Percentiles rank a stretch among this genome's conserved stretches.
phyloP scores from a whole-genome alignment of 331 rosid genomes.

The Rosa hybrid region DNA sequence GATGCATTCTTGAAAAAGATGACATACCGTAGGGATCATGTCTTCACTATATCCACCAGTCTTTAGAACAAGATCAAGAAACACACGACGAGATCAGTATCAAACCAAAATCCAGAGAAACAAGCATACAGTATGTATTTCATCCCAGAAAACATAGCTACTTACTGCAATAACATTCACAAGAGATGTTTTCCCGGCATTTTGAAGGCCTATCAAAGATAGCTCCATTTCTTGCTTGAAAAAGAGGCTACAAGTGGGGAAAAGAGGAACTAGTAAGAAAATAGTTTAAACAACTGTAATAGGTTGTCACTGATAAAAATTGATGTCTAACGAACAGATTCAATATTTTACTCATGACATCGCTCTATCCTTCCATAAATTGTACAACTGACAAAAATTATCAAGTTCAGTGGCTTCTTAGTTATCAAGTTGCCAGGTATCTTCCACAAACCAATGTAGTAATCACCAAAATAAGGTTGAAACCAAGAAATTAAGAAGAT shows the following conservation, averaged over 20 bases:
- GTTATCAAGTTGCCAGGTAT: background rate
- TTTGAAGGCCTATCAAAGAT: constrained; percentile 63
- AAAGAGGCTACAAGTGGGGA: constrained; percentile 33
- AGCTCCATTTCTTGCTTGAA: constrained; percentile 75
- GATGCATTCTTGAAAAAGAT: constrained; percentile 12
- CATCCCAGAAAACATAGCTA: constrained; percentile 1
- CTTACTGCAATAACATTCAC: constrained; percentile 68
- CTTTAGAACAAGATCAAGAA: constrained; percentile 27
- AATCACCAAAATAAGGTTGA: background rate
- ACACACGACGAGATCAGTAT: constrained; percentile 27
- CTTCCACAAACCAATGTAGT: background rate
- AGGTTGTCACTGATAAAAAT: background rate
- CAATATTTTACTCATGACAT: background rate
- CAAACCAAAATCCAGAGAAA: background rate
- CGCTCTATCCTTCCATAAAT: background rate
- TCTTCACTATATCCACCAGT: constrained; percentile 66
- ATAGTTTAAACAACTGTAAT: background rate
- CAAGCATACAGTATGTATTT: background rate
- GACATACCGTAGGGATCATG: constrained; percentile 62
- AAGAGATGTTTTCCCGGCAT: constrained; percentile 67
- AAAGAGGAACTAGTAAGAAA: background rate
- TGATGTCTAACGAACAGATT: background rate
- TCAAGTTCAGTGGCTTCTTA: background rate
- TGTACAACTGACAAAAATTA: too few relatives aligned
- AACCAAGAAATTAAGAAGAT: background rate